Evolutionary conservation across 305 asterid genomes (phyloP).

Genomic region (Fraxinus ornus): DNA sequence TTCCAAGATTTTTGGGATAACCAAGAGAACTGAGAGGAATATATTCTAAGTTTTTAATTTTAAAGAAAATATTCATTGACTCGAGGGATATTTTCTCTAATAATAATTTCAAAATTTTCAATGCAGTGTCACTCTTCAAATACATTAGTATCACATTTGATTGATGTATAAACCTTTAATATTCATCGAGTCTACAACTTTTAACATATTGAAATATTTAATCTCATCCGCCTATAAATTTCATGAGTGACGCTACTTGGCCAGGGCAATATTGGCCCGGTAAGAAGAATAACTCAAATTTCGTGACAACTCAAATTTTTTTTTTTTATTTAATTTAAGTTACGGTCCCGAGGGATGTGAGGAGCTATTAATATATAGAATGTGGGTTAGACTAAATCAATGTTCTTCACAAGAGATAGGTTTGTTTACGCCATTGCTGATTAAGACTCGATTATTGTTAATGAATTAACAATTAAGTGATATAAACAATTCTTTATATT

Average conservation of each 20-base stretch:
- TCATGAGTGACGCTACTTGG: too few relatives aligned
- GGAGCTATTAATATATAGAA: not conserved
- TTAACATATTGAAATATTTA: not conserved
- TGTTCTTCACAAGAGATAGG: not conserved
- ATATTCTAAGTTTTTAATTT: not conserved
- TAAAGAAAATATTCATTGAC: not conserved
- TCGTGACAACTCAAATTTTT: too few relatives aligned
- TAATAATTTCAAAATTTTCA: not conserved
- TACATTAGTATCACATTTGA: not conserved
- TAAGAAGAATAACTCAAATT: too few relatives aligned
- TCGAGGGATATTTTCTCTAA: not conserved
- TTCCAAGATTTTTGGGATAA: not conserved
- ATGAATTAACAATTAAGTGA: not conserved
- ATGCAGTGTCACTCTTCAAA: not conserved
- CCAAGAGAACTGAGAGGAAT: not conserved
- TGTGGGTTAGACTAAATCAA: not conserved
- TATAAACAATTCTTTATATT: not conserved
- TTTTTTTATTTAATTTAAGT: not conserved
- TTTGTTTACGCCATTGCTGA: not conserved
- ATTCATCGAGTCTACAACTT: not conserved
- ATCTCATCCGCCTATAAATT: not conserved
- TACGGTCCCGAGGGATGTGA: not conserved
- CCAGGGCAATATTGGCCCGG: too few relatives aligned
- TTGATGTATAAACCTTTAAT: not conserved
- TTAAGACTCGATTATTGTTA: not conserved